These are phyloP conservation scores for Malus sieversii DNA, from an alignment of 306 rosid genomes.

Conservation along the genomic window DNA sequence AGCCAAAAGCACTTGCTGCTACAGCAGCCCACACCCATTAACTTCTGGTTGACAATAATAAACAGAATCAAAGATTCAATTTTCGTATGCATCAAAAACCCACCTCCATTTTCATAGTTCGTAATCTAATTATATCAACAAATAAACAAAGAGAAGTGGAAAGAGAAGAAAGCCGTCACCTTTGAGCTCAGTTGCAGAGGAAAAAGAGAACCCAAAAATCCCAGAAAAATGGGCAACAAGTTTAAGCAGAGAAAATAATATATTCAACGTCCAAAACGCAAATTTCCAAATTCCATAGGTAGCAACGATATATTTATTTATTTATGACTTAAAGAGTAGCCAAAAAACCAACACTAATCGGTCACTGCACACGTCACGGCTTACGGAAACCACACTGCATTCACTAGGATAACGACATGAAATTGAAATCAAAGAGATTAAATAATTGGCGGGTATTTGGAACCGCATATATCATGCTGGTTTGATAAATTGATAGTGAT, in stretches of 20 bases:
- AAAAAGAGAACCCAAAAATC: background rate
- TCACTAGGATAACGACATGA: background rate
- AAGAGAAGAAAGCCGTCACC: background rate
- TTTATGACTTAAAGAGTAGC: background rate
- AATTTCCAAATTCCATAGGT: too few species aligned
- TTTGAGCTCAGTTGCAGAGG: background rate
- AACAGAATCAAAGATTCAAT: too few species aligned
- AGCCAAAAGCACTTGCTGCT: too few species aligned
- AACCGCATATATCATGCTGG: too few species aligned
- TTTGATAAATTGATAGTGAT: too few species aligned
- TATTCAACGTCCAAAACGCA: background rate
- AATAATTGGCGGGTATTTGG: too few species aligned
- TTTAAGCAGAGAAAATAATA: background rate
- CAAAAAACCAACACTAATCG: too few species aligned
- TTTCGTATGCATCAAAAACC: too few species aligned
- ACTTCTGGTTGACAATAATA: too few species aligned
- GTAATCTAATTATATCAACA: background rate
- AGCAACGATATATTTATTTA: background rate
- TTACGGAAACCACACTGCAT: background rate
- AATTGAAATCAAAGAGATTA: too few species aligned
- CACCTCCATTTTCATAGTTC: too few species aligned
- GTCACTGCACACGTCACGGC: conserved; percentile 20
- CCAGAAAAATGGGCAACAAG: background rate
- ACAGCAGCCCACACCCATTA: too few species aligned
- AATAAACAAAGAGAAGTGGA: background rate